Conservation (phyloP, 2,329 filamentous ascomycete species). For the Alternaria ventricosa region DNA sequence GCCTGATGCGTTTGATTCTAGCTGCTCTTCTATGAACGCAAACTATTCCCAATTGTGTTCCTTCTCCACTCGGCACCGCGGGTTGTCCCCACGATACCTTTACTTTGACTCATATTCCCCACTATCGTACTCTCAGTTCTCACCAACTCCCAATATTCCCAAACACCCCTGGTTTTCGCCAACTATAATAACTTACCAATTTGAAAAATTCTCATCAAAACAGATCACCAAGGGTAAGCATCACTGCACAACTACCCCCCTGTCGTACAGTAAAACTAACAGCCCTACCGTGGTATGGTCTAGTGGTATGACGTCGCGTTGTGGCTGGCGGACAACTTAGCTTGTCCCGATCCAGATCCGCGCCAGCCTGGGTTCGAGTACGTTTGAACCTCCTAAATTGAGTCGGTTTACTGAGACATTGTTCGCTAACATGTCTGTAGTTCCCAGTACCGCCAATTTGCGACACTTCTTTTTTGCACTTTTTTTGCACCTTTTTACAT, state of each 20-base stretch:
- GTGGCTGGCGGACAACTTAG: slow-evolving; percentile 30
- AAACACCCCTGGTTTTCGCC: rapidly evolving
- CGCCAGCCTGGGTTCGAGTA: slow-evolving; percentile 40
- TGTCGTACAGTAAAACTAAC: neutral
- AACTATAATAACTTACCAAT: neutral
- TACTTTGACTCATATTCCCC: neutral
- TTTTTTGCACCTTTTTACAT: neutral
- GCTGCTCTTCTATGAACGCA: neutral
- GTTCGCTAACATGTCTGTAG: slow-evolving; percentile 19
- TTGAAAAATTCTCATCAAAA: neutral
- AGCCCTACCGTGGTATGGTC: slow-evolving; percentile 3
- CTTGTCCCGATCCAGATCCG: slow-evolving; percentile 29
- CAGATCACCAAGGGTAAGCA: slow-evolving; percentile 7
- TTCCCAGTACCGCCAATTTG: slow-evolving; percentile 37
- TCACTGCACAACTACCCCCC: neutral
- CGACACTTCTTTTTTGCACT: slow-evolving; percentile 17
- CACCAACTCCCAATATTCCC: neutral
- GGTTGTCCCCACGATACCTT: neutral
- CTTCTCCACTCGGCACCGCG: neutral
- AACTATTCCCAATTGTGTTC: neutral
- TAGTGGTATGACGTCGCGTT: slow-evolving; percentile 42
- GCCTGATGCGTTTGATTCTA: neutral
- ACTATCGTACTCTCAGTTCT: neutral
- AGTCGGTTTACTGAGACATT: slow-evolving; percentile 19
- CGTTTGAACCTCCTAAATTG: slow-evolving; percentile 3